Base-by-base conservation (phyloP, 176 grass and related monocot species). In the Lolium rigidum region DNA sequence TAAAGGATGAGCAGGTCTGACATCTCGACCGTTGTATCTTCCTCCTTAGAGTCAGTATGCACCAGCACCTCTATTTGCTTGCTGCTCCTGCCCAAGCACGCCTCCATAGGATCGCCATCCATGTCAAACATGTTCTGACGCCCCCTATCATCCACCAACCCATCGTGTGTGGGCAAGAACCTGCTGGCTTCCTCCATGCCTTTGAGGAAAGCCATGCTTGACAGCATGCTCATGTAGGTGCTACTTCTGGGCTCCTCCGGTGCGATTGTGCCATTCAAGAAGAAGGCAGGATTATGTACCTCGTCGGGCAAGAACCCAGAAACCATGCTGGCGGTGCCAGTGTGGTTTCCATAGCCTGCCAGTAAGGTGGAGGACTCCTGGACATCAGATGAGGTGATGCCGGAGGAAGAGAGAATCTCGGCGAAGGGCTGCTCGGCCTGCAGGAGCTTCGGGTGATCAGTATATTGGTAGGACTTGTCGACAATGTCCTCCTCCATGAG, bases 121-220 rank as follows among this genome's bases (percentile, higher is more conserved):
- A 28, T 41, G 39, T 41, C 39, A 41, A 41, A 41, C 39, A 41
- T 41, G 2, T 41, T 41, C 39, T 41, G 39, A 41, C 39, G 44
- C 51, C 79, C 60, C 24, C 83, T 87, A 9, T 79, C 70, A 49
- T 52, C 83, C 78, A 10, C 67, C 48, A 51, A 6, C 59, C 78
- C 79, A 6, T 69, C 39, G 7, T 62, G 38, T 26, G 65, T 87
- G 31, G 87, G 90, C 69, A 92, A 81, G 63, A 92, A 92, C 51
- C 83, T 92, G 49, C 84, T 80, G 7, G 87, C 90, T 56, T 92
- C 87, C 65, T 84, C 87, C 56, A 68, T 43, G 50, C 90, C 90
- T 81, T 41, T 92, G 46, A 20, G 35, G 60, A 81, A 77, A 43
- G 57, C 77, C 77, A 79, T 61, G 56, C 38, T 79, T 6, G 77